Percentiles rank a stretch among this genome's conserved stretches.
phyloP scores from a whole-genome alignment of 768 basidiomycete genomes.

The Amanita brunnescens region DNA sequence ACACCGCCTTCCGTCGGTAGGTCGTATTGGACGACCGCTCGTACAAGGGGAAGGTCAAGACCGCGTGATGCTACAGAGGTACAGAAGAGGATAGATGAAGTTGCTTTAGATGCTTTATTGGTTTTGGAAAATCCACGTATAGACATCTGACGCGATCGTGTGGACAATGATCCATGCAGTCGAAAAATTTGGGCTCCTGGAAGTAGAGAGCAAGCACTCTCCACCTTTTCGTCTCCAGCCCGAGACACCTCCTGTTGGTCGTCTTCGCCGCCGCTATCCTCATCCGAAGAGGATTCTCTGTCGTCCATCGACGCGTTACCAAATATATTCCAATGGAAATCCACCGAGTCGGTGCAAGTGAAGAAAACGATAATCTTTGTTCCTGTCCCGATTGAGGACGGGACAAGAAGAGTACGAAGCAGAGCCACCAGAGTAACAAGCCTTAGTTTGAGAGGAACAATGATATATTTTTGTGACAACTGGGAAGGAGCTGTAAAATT shows the following conservation, averaged over 20 bases:
- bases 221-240: conserved; percentile 36
- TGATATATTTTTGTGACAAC: conserved; percentile 81
- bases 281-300: conserved; percentile 17
- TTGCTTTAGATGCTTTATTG: conserved; percentile 19
- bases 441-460: conserved; percentile 90
- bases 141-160: conserved; percentile 69
- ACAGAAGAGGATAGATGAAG: conserved; percentile 76
- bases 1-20: conserved; percentile 95
- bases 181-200: conserved; percentile 79
- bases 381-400: conserved; percentile 41
- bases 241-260: conserved; percentile 12
- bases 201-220: conserved; percentile 63
- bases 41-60: conserved; percentile 89
- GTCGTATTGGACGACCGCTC: conserved; percentile 93
- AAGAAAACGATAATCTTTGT: conserved; percentile 90
- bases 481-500: conserved; percentile 94
- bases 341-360: conserved; percentile 96
- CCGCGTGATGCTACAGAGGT: conserved; percentile 99
- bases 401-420: conserved; percentile 68
- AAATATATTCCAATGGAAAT: conserved; percentile 88
- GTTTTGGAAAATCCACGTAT: conserved; percentile 71
- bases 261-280: conserved; percentile 19
- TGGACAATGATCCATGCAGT: conserved; percentile 88
- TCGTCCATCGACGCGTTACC: conserved; percentile 62
- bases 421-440: conserved; percentile 85